Conservation (phyloP, 1,284 basidiomycete genomes). For the Apiotrichum akiyoshidainum region DNA sequence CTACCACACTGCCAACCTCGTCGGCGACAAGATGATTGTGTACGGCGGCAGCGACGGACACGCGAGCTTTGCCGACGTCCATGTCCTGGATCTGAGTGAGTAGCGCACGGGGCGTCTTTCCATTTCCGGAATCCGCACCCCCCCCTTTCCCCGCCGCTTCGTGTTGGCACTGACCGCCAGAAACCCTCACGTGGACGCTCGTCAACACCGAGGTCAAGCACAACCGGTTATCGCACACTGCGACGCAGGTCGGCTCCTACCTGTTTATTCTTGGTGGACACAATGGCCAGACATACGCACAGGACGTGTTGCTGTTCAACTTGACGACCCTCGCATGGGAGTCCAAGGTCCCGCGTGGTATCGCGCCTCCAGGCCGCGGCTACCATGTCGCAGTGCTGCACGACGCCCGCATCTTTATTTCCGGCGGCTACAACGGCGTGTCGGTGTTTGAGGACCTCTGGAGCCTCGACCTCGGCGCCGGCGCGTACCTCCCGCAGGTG, state of each 20-base stretch:
- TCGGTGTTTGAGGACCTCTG: constrained; percentile 79
- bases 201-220: constrained; percentile 60
- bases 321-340: constrained; percentile 62
- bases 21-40: constrained; percentile 63
- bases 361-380: constrained; percentile 66
- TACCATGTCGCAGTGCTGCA: constrained; percentile 72
- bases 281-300: constrained; percentile 71
- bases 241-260: constrained; percentile 89
- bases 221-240: constrained; percentile 76
- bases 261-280: constrained; percentile 87
- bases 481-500: constrained; percentile 88
- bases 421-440: constrained; percentile 83
- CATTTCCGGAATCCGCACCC: not conserved
- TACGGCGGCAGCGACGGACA: constrained; percentile 54
- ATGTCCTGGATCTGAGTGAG: constrained; percentile 78
- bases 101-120: constrained; percentile 12
- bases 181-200: constrained; percentile 67
- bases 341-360: constrained; percentile 61
- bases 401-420: constrained; percentile 77
- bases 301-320: constrained; percentile 79
- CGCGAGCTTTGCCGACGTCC: constrained; percentile 76
- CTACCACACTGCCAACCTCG: constrained; percentile 84
- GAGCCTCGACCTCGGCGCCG: constrained; percentile 77
- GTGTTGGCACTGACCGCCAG: constrained; percentile 53
- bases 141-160: too few relatives aligned